Evolutionary conservation across 805 yeast species (phyloP).

Genomic region (Nakazawaea wickerhamii): DNA sequence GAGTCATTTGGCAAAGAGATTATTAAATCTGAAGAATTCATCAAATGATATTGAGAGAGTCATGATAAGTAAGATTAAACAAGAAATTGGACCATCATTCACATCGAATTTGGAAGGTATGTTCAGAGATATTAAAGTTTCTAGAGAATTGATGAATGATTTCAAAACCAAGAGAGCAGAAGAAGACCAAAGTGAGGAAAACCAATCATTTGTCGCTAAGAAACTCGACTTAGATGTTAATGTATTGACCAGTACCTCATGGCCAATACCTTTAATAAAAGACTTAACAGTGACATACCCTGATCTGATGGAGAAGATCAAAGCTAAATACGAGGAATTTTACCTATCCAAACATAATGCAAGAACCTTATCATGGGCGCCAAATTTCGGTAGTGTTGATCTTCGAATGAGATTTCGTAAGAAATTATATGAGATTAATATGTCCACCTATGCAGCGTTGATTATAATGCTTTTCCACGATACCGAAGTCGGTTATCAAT

Average conservation of each 20-base stretch:
- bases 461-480: slow-evolving; percentile 70
- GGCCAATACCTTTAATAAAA: slow-evolving; percentile 55
- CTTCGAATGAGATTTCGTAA: slow-evolving; percentile 64
- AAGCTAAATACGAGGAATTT: slow-evolving; percentile 42
- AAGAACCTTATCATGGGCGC: slow-evolving; percentile 69
- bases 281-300: slow-evolving; percentile 37
- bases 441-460: slow-evolving; percentile 78
- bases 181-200: slow-evolving; percentile 13
- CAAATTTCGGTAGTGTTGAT: slow-evolving; percentile 79
- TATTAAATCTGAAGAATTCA: slow-evolving; percentile 42
- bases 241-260: slow-evolving; percentile 54
- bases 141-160: slow-evolving; percentile 41
- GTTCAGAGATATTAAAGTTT: slow-evolving; percentile 71
- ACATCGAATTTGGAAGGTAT: slow-evolving; percentile 79
- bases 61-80: slow-evolving; percentile 60
- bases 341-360: slow-evolving; percentile 51
- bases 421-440: slow-evolving; percentile 67
- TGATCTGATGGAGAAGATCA: slow-evolving; percentile 34
- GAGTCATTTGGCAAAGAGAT: slow-evolving; percentile 78
- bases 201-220: slow-evolving; percentile 18
- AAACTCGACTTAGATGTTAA: slow-evolving; percentile 41
- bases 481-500: slow-evolving; percentile 30
- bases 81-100: slow-evolving; percentile 74
- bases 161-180: slow-evolving; percentile 25
- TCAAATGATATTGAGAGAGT: slow-evolving; percentile 62